A percentile compares a stretch with the other conserved stretches of the same genome.
phyloP scores from a whole-genome alignment of 2,329 filamentous ascomycete genomes.

The Trichoderma koningiopsis region DNA sequence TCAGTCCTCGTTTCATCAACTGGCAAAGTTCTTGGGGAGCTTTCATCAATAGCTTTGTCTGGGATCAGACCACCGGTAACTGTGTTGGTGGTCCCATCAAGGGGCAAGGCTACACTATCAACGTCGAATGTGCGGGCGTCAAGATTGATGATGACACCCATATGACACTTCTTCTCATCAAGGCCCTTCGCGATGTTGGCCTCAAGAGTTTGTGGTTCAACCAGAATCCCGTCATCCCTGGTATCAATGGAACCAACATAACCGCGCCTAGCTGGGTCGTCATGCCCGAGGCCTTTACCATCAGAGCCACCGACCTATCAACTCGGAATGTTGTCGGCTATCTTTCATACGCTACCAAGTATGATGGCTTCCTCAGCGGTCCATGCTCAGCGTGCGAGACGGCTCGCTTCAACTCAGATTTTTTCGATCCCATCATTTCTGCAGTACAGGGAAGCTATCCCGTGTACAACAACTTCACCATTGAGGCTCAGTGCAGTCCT shows the following conservation, averaged over 20 bases:
- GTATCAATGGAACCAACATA: conserved; percentile 35
- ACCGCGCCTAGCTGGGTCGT: conserved; percentile 42
- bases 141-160: conserved; percentile 45
- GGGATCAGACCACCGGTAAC: conserved; percentile 42
- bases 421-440: conserved; percentile 43
- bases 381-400: conserved; percentile 43
- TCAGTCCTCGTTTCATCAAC: conserved; percentile 45
- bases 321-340: conserved; percentile 40
- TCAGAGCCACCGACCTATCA: conserved; percentile 40
- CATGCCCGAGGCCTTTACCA: conserved; percentile 43
- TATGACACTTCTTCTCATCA: conserved; percentile 44
- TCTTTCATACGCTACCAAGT: conserved; percentile 43
- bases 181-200: conserved; percentile 43
- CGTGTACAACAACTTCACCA: conserved; percentile 42
- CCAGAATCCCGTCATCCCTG: conserved; percentile 43
- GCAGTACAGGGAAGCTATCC: conserved; percentile 44
- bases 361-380: conserved; percentile 42
- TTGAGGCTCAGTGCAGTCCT: conserved; percentile 43
- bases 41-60: conserved; percentile 46
- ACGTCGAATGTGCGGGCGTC: conserved; percentile 42
- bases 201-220: conserved; percentile 45
- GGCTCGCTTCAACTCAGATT: conserved; percentile 40
- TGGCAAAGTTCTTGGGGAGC: conserved; percentile 44
- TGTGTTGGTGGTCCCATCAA: conserved; percentile 39
- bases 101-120: conserved; percentile 42